A percentile compares a stretch with the other conserved stretches of the same genome.
phyloP scores from a whole-genome alignment of 1,139 yeast species.

The Pneumocystis jirovecii region DNA sequence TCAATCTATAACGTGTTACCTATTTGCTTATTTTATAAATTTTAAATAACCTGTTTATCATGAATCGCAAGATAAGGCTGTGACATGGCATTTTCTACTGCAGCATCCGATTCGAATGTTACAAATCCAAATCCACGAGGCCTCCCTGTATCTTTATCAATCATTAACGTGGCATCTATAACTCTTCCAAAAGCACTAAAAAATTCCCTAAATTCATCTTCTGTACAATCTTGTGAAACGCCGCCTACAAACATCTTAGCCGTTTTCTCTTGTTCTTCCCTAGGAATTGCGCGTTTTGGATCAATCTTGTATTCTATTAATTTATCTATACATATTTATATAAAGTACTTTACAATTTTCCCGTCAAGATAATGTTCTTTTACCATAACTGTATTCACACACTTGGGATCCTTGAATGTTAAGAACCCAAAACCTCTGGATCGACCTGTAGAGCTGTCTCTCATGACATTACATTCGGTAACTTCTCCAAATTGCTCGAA shows the following conservation, averaged over 20 bases:
- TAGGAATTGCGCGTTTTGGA: slow-evolving; percentile 95
- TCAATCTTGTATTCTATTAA: slow-evolving; percentile 39
- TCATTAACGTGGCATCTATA: slow-evolving; percentile 93
- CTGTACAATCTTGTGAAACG: slow-evolving; percentile 88
- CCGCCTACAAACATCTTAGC: slow-evolving; percentile 98
- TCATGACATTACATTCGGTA: slow-evolving; percentile 82
- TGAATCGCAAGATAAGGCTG: slow-evolving; percentile 15
- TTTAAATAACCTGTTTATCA: slow-evolving; percentile 19
- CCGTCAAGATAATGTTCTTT: slow-evolving; percentile 90
- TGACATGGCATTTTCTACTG: slow-evolving; percentile 81
- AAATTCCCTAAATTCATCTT: slow-evolving; percentile 74
- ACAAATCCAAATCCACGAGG: slow-evolving; percentile 97
- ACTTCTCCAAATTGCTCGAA: slow-evolving; percentile 87
- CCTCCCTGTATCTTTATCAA: slow-evolving; percentile 94
- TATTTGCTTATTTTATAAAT: not conserved
- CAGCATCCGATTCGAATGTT: slow-evolving; percentile 89
- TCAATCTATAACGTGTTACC: slow-evolving; percentile 55
- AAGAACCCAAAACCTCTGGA: slow-evolving; percentile 95
- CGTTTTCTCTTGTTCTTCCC: slow-evolving; percentile 94
- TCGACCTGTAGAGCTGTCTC: slow-evolving; percentile 76
- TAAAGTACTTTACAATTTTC: slow-evolving; percentile 35
- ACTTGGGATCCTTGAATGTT: slow-evolving; percentile 65
- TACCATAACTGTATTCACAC: slow-evolving; percentile 78
- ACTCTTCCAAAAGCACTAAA: slow-evolving; percentile 85
- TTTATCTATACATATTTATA: not conserved